Base-by-base conservation (phyloP, 169 alveolate species). In the Plasmodium inui region DNA sequence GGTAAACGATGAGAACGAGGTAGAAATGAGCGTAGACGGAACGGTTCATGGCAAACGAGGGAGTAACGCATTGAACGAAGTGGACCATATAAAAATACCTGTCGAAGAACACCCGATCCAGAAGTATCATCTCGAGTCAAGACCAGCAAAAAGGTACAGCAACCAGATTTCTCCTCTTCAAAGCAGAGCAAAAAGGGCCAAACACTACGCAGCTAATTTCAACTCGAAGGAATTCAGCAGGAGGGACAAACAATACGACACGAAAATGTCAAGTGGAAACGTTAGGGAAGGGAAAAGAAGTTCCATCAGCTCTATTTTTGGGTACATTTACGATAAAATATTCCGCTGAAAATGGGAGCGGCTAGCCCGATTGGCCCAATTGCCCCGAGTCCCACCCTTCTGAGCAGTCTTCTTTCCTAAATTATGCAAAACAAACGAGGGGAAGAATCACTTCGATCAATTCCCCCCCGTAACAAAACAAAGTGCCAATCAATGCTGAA, bases 251-350 rank as follows among this genome's bases (percentile, higher is more conserved):
- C 61, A 85, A 22, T 85, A 44, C 80, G 84, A 85, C 39, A 32
- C 71, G 53, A 85, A 22, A 19, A 26, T 34, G 37, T 67, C 85
- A 50, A 32, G 57, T 61, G 61, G 80, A 22, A 73, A 70, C 41
- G 37, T 37, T 44, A 39, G 67, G 26, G 79, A 73, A 74, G 79
- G 50, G 53, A 67, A 85, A 76, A 32, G 34, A 50, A 72, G 41
- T 50, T 30, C 84, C 14, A 85, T 85, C 74, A 17, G 67, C 39
- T 85, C 93, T 30, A 76, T 85, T 44, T 85, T 85, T 67, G 76
- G 85, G 37, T 85, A 85, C 44, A 30, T 85, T 73, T 85, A 85
- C 41, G 79, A 85, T 73, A 85, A 85, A 32, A 53, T 85, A 85
- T 85, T 85, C 41, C 76, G 55, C 67, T 85, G 67, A 82, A 50